phyloP scores from a whole-genome alignment of 345 rosid genomes.

The Eucalyptus viminalis region DNA sequence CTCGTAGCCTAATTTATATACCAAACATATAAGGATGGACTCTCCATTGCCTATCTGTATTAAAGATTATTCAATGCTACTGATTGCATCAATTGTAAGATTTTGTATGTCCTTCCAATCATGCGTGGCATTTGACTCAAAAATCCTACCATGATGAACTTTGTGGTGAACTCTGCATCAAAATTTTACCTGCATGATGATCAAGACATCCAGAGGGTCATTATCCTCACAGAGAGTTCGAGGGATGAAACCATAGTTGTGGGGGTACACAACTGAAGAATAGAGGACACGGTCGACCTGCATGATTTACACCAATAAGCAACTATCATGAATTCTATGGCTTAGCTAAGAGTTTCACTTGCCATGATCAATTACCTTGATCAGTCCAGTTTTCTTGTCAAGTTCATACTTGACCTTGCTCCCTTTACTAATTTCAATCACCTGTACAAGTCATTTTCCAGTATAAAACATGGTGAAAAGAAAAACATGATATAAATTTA shows the following conservation, averaged over 20 bases:
- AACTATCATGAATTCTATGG: not conserved
- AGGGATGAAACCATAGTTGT: slow-evolving; percentile 98
- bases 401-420: slow-evolving; percentile 99
- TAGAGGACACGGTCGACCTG: slow-evolving; percentile 93
- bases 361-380: slow-evolving; percentile 46
- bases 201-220: slow-evolving; percentile 93
- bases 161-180: not conserved
- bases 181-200: slow-evolving; percentile 86
- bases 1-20: not conserved
- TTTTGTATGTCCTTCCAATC: not conserved
- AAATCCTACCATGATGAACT: not conserved
- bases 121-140: not conserved
- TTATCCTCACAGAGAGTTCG: slow-evolving; percentile 96
- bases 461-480: not conserved
- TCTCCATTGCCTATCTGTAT: not conserved
- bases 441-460: slow-evolving; percentile 25
- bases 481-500: not conserved
- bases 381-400: slow-evolving; percentile 90
- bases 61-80: not conserved
- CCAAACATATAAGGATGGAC: not conserved
- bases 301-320: slow-evolving; percentile 1
- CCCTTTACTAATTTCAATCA: slow-evolving; percentile 88
- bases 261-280: slow-evolving; percentile 98
- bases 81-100: not conserved
- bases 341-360: not conserved